Conservation (phyloP, 2,329 filamentous ascomycete species). For the Venturia asperata region DNA sequence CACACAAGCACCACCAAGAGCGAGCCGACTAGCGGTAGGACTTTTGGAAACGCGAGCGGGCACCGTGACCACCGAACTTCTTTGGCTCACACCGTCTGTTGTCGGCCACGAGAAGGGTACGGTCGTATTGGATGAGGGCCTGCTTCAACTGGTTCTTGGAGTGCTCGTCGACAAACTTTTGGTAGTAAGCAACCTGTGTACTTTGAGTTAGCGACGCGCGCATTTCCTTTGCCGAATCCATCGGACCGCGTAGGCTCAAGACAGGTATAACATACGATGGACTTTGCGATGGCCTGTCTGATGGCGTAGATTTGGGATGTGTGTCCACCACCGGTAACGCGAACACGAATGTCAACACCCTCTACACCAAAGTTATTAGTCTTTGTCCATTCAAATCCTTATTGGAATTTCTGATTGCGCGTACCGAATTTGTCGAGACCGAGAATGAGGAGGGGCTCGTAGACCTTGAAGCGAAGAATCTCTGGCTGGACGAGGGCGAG, state of each 20-base stretch:
- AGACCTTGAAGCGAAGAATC: slow-evolving; percentile 98
- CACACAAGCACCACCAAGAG: slow-evolving; percentile 16
- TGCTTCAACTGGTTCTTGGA: slow-evolving; percentile 99
- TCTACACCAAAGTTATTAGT: slow-evolving; percentile 36
- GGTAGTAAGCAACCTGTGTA: slow-evolving; percentile 77
- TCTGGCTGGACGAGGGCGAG: slow-evolving; percentile 90
- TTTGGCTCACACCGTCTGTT: slow-evolving; percentile 99
- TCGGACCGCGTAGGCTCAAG: background rate
- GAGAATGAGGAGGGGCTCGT: slow-evolving; percentile 96
- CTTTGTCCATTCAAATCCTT: background rate
- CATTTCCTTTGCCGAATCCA: background rate
- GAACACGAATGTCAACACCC: slow-evolving; percentile 93
- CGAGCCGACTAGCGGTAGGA: slow-evolving; percentile 78
- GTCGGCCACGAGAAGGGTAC: slow-evolving; percentile 95
- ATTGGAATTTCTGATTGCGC: slow-evolving; percentile 21
- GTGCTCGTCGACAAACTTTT: slow-evolving; percentile 99
- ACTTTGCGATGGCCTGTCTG: slow-evolving; percentile 98
- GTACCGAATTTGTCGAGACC: slow-evolving; percentile 89
- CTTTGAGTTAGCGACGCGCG: slow-evolving; percentile 20
- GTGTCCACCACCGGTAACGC: slow-evolving; percentile 95
- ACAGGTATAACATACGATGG: slow-evolving; percentile 50
- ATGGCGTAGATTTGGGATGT: slow-evolving; percentile 96
- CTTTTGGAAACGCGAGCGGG: slow-evolving; percentile 96
- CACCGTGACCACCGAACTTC: slow-evolving; percentile 93
- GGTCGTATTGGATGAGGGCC: slow-evolving; percentile 90